Evolutionary conservation across 2,329 filamentous ascomycete species (phyloP), one percentile per base, ranked within the genome.

Genomic region (Phialemoniopsis sp.): DNA sequence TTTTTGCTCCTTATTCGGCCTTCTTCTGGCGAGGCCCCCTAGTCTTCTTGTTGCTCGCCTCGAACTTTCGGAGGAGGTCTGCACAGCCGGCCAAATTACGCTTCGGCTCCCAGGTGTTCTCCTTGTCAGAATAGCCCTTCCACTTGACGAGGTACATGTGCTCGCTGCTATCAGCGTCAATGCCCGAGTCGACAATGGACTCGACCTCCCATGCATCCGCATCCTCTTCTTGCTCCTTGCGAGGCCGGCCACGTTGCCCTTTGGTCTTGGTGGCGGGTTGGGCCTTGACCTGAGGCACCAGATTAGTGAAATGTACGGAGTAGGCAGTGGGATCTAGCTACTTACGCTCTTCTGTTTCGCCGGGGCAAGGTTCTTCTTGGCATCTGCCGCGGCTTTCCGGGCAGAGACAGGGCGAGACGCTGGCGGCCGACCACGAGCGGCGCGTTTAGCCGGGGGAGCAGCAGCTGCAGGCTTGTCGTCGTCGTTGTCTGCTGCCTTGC

Each of bases 31-130:
- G 29, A 4, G 37, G 13, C 32, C 35, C 40, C 41, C 45, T 34
- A 14, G 39, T 18, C 26, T 46, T 43, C 35, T 46, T 41, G 39
- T 53, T 57, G 13, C 46, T 46, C 15, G 50, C 41, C 43, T 72
- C 62, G 41, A 63, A 73, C 3, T 49, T 54, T 9, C 50, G 48
- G 26, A 75, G 46, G 1, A 66, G 45, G 3, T 48, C 46, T 9
- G 44, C 40, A 39, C 70, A 72, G 3, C 67, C 60, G 0, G 36
- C 38, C 14, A 78, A 48, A 40, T 76, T 68, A 14, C 41, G 50
- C 49, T 60, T 66, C 2, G 71, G 71, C 57, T 78, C 75, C 76
- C 76, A 80, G 0, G 73, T 77, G 42, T 69, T 76, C 2, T 71
- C 51, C 14, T 58, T 54, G 1, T 48, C 44, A 0, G 59, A 37